Evolutionary conservation across 1,284 basidiomycete species (phyloP).

Genomic region (Ganoderma resinaceum): DNA sequence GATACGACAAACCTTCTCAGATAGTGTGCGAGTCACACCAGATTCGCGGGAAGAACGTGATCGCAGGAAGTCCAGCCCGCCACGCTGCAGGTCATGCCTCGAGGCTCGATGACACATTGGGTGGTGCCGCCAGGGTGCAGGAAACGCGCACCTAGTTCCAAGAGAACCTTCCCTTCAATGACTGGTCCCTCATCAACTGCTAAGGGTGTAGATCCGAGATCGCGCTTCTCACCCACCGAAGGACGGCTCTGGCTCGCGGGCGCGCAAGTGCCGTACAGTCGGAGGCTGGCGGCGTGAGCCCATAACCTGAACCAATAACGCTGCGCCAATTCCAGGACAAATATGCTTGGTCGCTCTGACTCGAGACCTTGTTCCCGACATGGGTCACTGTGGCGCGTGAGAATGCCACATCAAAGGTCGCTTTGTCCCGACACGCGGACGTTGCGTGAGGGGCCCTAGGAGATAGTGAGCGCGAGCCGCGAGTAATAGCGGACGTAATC

Average conservation of each 20-base stretch:
- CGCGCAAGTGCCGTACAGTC: neutral
- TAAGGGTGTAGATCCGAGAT: neutral
- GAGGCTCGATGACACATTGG: neutral
- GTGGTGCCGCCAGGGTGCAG: too few relatives aligned
- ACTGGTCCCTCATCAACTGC: neutral
- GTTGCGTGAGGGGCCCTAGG: neutral
- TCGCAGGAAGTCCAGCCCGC: too few relatives aligned
- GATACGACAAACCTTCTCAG: neutral
- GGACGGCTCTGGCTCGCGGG: neutral
- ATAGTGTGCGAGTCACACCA: too few relatives aligned
- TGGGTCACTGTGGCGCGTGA: neutral
- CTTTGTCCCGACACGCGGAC: neutral
- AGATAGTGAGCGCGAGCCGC: neutral
- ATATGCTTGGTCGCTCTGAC: neutral
- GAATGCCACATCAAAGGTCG: neutral
- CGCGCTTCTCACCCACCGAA: neutral
- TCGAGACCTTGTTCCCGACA: too few relatives aligned
- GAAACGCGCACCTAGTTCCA: neutral
- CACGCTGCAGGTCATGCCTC: too few relatives aligned
- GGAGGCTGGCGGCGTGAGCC: too few relatives aligned
- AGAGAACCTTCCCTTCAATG: neutral
- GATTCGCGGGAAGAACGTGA: too few relatives aligned
- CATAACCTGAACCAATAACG: neutral
- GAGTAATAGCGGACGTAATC: neutral
- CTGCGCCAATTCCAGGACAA: neutral